phyloP scores from a whole-genome alignment of 169 alveolate species.

The Plasmodium knowlesi region DNA sequence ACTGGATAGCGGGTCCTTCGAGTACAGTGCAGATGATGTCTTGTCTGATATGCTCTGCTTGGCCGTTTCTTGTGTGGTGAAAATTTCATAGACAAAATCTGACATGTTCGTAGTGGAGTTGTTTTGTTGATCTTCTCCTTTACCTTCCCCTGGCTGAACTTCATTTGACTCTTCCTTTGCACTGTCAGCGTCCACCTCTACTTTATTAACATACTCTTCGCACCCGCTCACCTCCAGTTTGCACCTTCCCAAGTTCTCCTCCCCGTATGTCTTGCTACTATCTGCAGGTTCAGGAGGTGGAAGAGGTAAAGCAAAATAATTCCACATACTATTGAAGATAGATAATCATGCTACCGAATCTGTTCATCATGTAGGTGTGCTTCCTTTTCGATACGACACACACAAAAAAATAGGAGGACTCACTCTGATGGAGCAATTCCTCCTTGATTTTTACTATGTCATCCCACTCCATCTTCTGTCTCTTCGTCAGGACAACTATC shows the following conservation, averaged over 20 bases:
- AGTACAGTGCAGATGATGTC: neutral
- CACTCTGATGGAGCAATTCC: conserved; percentile 11
- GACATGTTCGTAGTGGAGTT: conserved; percentile 15
- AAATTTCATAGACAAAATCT: conserved; percentile 7
- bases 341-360: neutral
- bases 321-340: neutral
- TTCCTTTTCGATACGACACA: neutral
- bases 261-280: neutral
- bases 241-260: neutral
- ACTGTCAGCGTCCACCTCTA: neutral
- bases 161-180: neutral
- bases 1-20: conserved; percentile 17
- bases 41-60: conserved; percentile 16
- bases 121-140: conserved; percentile 18
- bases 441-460: conserved; percentile 40
- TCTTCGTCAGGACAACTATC: conserved; percentile 32
- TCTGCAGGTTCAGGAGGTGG: neutral
- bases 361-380: neutral
- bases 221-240: neutral
- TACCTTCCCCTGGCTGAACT: neutral
- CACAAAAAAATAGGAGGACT: neutral
- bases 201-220: neutral
- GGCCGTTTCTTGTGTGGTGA: conserved; percentile 35
- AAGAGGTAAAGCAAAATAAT: neutral
- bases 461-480: conserved; percentile 65